phyloP scores from a whole-genome alignment of 2,329 filamentous ascomycete species.

The Penicillium sp. region DNA sequence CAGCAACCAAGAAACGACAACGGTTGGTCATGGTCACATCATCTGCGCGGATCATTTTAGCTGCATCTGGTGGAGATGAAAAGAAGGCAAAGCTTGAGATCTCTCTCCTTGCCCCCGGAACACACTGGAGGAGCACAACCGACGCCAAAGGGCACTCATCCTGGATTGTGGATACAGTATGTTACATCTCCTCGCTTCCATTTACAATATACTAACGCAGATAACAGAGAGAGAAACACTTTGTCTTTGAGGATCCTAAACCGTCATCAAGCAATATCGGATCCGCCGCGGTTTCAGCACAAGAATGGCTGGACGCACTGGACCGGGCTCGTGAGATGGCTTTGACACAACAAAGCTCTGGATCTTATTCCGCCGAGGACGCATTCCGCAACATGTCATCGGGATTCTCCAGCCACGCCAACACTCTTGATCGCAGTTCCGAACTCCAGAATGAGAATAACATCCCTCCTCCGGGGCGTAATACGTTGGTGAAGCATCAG shows the following conservation, averaged over 20 bases:
- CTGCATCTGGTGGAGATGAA: slow-evolving; percentile 87
- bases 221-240: slow-evolving; percentile 77
- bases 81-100: slow-evolving; percentile 94
- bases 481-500: slow-evolving; percentile 44
- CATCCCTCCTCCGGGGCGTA: slow-evolving; percentile 45
- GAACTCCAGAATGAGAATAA: slow-evolving; percentile 39
- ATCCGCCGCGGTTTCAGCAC: slow-evolving; percentile 66
- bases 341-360: slow-evolving; percentile 67
- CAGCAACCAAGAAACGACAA: slow-evolving; percentile 87
- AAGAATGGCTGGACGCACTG: slow-evolving; percentile 90
- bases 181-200: slow-evolving; percentile 37
- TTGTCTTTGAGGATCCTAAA: slow-evolving; percentile 92
- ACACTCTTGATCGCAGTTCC: slow-evolving; percentile 43
- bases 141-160: slow-evolving; percentile 85
- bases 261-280: slow-evolving; percentile 64
- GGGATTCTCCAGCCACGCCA: slow-evolving; percentile 66
- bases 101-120: slow-evolving; percentile 74
- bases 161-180: slow-evolving; percentile 92
- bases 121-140: slow-evolving; percentile 73
- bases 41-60: slow-evolving; percentile 83
- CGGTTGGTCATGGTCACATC: slow-evolving; percentile 94
- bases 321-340: slow-evolving; percentile 85
- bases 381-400: slow-evolving; percentile 69
- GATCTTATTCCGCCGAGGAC: slow-evolving; percentile 66
- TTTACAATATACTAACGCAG: slow-evolving; percentile 32